A percentile compares a stretch with the other conserved stretches of the same genome.
phyloP scores from a whole-genome alignment of 306 rosid genomes.

The Castanospermum australe region DNA sequence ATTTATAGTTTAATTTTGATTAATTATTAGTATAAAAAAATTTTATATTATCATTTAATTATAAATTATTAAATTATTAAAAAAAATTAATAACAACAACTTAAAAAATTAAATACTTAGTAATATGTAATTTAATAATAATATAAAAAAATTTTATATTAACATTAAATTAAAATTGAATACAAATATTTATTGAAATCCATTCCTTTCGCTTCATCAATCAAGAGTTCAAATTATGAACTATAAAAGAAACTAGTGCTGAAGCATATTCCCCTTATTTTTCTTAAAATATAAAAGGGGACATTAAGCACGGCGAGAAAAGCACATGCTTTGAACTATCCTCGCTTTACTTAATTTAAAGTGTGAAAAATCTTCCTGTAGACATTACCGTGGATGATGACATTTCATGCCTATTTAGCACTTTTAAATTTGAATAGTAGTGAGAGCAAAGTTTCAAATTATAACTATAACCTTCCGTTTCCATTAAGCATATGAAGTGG shows the following conservation, averaged over 20 bases:
- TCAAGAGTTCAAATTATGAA: neutral
- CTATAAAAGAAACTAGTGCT: neutral
- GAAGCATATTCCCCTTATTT: neutral
- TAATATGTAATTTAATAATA: too few relatives aligned
- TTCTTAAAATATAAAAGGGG: neutral
- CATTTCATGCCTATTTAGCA: neutral
- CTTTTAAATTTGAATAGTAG: neutral
- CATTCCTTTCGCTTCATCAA: neutral
- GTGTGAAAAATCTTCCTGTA: neutral
- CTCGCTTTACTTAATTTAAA: neutral
- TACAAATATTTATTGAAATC: neutral
- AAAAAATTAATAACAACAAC: too few relatives aligned
- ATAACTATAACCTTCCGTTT: neutral
- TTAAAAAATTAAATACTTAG: too few relatives aligned
- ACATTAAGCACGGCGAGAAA: neutral
- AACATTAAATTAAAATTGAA: too few relatives aligned
- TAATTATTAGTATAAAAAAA: too few relatives aligned
- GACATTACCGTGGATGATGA: neutral
- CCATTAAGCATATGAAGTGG: slow-evolving; percentile 22
- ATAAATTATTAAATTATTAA: too few relatives aligned
- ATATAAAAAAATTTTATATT: too few relatives aligned
- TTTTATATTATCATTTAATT: too few relatives aligned
- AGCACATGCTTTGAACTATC: neutral
- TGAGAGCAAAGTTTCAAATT: neutral
- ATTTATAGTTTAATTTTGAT: too few relatives aligned